Conservation (phyloP, 148 eudicot genomes). For the Amaranthus cruentus region DNA sequence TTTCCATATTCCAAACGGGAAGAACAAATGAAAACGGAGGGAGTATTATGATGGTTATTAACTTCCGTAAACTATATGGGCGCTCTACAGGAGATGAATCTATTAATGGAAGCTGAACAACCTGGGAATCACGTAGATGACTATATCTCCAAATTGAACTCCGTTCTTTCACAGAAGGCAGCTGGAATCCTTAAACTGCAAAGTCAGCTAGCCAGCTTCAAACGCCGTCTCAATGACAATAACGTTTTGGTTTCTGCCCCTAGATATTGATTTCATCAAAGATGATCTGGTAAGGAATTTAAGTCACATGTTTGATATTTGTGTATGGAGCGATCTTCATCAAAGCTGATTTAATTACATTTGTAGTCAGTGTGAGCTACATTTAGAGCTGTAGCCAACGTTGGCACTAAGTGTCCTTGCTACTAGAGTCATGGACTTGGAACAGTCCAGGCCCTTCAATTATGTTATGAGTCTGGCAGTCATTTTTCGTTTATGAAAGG, state of each 20-base stretch:
- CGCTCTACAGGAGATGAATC: constrained; percentile 58
- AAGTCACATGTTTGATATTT: constrained; percentile 3
- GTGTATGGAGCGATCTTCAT: not conserved
- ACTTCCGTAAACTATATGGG: not conserved
- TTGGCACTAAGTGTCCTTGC: constrained; percentile 7
- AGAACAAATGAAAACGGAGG: no score
- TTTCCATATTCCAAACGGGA: no score
- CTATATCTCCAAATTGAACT: constrained; percentile 48
- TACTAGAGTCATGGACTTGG: constrained; percentile 13
- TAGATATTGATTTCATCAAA: constrained; percentile 24
- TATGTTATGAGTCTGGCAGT: constrained; percentile 1
- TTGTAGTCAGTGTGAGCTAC: not conserved
- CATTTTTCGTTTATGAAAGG: not conserved
- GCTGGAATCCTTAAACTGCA: constrained; percentile 56
- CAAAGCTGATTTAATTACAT: not conserved
- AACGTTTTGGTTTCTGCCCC: constrained; percentile 53
- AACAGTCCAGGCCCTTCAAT: constrained; percentile 9
- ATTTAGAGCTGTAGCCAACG: not conserved
- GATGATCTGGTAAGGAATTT: not conserved
- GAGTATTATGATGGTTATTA: not conserved
- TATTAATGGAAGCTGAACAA: constrained; percentile 55
- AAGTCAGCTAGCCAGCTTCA: constrained; percentile 51
- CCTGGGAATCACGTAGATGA: constrained; percentile 72
- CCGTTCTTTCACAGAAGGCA: constrained; percentile 65
- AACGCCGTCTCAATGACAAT: constrained; percentile 48